Base-by-base conservation (phyloP, 1,284 basidiomycete species). In the Rhodotorula sp. region DNA sequence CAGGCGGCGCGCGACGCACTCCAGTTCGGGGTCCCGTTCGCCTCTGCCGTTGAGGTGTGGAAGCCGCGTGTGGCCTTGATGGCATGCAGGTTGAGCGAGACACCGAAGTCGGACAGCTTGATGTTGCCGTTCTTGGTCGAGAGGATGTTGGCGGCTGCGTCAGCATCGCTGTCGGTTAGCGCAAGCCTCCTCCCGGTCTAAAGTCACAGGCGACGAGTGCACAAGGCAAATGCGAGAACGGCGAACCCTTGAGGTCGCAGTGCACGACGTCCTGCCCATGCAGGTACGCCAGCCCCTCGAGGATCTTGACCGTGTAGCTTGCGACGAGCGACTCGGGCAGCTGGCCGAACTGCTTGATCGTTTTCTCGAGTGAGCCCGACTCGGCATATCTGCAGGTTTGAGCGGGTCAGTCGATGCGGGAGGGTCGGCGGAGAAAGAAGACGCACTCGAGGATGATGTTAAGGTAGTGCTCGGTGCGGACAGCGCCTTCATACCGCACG, bases 21-120 rank as follows among this genome's bases (percentile, higher is more conserved):
- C 94, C 94, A 97, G 79, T 97, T 96, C 7, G 94, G 94, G 10
- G 94, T 97, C 21, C 94, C 95, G 10, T 92, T 91, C 21, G 95
- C 91, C 67, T 85, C 91, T 65, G 84, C 88, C 32, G 63, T 34
- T 0, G 41, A 61, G 4, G 68, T 59, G 25, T 59, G 50, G 39
- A 74, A 55, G 17, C 64, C 69, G 25, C 58, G 61, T 5, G 76
- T 76, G 48, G 73, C 65, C 66, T 74, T 75, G 50, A 74, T 72
- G 9, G 83, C 83, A 62, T 82, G 81, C 66, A 84, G 78, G 71
- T 83, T 84, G 56, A 85, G 80, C 27, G 83, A 85, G 1, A 86
- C 85, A 15, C 86, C 86, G 76, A 87, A 87, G 78, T 87, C 86
- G 27, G 84, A 83, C 6, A 87, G 80, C 81, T 92, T 90, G 79